These are phyloP conservation scores for Xylaria cubensis DNA, from an alignment of 495 filamentous ascomycete genomes.

Conservation along the genomic window DNA sequence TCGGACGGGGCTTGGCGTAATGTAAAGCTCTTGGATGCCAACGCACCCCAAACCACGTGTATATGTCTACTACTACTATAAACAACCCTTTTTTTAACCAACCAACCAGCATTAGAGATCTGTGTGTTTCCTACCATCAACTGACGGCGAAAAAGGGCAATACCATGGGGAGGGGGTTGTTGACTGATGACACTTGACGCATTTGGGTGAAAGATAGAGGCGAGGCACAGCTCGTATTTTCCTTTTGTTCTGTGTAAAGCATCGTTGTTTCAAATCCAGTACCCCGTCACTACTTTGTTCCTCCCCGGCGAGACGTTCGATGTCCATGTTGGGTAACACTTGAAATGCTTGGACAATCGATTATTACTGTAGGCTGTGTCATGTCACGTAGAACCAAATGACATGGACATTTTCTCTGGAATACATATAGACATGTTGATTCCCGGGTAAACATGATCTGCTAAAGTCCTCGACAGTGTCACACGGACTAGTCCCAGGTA, in stretches of 20 bases:
- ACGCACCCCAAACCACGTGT: slow-evolving; percentile 31
- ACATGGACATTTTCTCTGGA: background rate
- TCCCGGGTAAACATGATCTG: background rate
- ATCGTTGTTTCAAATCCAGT: slow-evolving; percentile 20
- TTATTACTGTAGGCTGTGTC: background rate
- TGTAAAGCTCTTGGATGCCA: slow-evolving; percentile 28
- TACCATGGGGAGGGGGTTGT: background rate
- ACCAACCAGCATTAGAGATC: slow-evolving; percentile 29
- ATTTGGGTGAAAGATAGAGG: slow-evolving; percentile 24
- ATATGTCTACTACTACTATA: slow-evolving; percentile 37
- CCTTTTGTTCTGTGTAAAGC: slow-evolving; percentile 21
- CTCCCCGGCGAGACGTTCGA: background rate
- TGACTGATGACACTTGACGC: background rate
- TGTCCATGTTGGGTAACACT: background rate
- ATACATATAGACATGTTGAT: background rate
- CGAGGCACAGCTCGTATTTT: slow-evolving; percentile 21
- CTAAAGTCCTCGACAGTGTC: background rate
- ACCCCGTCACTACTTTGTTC: background rate
- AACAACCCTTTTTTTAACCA: slow-evolving; percentile 23
- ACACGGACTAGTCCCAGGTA: too few relatives aligned
- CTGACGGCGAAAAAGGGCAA: background rate
- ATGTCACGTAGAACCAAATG: background rate
- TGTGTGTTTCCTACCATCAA: slow-evolving; percentile 9
- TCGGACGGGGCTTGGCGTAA: slow-evolving; percentile 26
- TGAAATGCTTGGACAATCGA: background rate